Conservation (phyloP, 768 basidiomycete species). For the Suillus subluteus region DNA sequence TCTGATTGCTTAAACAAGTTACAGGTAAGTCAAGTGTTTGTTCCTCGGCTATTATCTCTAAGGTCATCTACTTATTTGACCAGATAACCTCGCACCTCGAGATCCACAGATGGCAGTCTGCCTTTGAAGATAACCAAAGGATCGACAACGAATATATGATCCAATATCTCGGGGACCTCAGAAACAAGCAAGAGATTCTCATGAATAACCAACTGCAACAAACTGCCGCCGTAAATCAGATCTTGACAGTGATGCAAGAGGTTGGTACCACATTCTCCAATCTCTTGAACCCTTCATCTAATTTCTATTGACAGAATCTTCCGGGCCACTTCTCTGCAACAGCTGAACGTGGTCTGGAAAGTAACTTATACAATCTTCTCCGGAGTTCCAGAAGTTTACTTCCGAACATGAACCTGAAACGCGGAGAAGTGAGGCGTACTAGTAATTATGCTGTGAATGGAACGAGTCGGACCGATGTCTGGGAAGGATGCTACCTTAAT, state of each 20-base stretch:
- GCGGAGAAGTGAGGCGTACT: slow-evolving; percentile 56
- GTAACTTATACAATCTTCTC: slow-evolving; percentile 54
- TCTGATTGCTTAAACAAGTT: slow-evolving; percentile 51
- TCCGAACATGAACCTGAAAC: slow-evolving; percentile 52
- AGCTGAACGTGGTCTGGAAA: slow-evolving; percentile 45
- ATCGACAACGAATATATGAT: slow-evolving; percentile 49
- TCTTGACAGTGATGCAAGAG: slow-evolving; percentile 57
- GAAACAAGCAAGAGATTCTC: slow-evolving; percentile 42
- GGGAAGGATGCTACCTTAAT: slow-evolving; percentile 57
- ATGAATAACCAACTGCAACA: slow-evolving; percentile 37
- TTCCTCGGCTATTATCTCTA: neutral
- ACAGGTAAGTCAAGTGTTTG: slow-evolving; percentile 36
- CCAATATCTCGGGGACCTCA: slow-evolving; percentile 46
- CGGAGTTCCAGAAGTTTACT: slow-evolving; percentile 49
- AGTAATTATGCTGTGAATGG: slow-evolving; percentile 56
- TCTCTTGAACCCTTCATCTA: neutral
- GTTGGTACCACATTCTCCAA: slow-evolving; percentile 27
- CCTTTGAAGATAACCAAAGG: slow-evolving; percentile 41
- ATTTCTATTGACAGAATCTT: slow-evolving; percentile 28
- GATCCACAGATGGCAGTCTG: slow-evolving; percentile 51
- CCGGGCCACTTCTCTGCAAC: slow-evolving; percentile 18
- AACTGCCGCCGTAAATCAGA: slow-evolving; percentile 37
- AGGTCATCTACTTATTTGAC: slow-evolving; percentile 13
- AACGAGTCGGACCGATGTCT: slow-evolving; percentile 56
- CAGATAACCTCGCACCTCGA: slow-evolving; percentile 52